Evolutionary conservation across 805 yeast species (phyloP), one percentile per base, ranked within the genome.

Genomic region (Teunomyces barrocoloradensis): DNA sequence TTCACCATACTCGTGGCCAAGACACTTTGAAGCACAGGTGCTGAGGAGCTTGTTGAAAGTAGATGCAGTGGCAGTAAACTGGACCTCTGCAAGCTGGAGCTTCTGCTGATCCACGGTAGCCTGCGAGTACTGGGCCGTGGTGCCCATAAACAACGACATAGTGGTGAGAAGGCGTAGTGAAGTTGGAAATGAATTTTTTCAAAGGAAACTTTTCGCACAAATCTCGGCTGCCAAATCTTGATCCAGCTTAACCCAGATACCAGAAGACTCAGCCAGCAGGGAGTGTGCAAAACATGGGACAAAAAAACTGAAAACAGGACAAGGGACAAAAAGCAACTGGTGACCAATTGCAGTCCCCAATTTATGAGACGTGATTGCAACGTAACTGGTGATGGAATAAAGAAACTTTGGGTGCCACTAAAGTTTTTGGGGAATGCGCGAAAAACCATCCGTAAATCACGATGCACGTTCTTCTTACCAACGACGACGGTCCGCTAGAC

Each of bases 401-500:
- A 25, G 25, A 25, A 25, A 25, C 27, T 25, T 25, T 7, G 7
- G 11, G 27, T 25, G 27, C 11, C 10, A 25, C 11, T 9, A 9
- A 25, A 25, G 27, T 25, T 25, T 25, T 25, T 25, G 27, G 27
- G 27, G 27, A 25, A 25, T 12, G 38, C 25, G 25, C 40, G 17
- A 23, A 37, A 36, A 18, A 12, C 28, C 6, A 37, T 13, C 10
- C 9, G 9, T 13, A 13, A 11, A n/a, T 17, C 18, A 20, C 41
- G 17, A 78, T 79, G 83, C 79, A 74, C 50, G 73, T 79, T 10
- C 65, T 79, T 54, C 61, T 94, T 36, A 92, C 97, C 9, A 92
- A 92, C 66, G 99, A 92, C 66, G 99, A 92, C 61, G 99, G 99
- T 33, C 98, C 98, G 0, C 85, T 94, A 52, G 82, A 85, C 56